Evolutionary conservation across 2,329 filamentous ascomycete genomes (phyloP).

Genomic region (Penicillium sp.): DNA sequence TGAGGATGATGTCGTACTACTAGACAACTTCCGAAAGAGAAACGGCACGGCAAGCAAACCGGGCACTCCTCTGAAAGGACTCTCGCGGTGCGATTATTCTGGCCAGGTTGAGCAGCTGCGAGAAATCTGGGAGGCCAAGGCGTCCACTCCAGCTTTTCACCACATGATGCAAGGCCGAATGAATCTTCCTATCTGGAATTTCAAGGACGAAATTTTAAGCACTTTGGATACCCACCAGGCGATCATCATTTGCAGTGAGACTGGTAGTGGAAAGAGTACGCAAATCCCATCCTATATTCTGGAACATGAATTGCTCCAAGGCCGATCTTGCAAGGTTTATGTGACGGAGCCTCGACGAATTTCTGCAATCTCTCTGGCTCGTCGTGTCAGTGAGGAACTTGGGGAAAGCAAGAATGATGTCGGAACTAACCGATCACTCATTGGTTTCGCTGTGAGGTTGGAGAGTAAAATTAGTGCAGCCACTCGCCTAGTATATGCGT

Average conservation of each 20-base stretch:
- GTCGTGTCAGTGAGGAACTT: constrained; percentile 90
- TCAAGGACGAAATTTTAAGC: constrained; percentile 73
- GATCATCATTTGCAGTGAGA: constrained; percentile 94
- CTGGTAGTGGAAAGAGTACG: constrained; percentile 94
- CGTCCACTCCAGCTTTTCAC: constrained; percentile 62
- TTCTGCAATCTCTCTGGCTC: constrained; percentile 90
- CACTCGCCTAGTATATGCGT: constrained; percentile 87
- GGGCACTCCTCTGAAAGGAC: constrained; percentile 27
- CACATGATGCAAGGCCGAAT: constrained; percentile 76
- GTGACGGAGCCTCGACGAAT: constrained; percentile 95
- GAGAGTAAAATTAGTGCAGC: constrained; percentile 82
- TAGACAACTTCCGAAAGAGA: constrained; percentile 68
- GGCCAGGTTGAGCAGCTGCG: constrained; percentile 45
- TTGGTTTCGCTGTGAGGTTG: constrained; percentile 91
- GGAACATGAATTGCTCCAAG: constrained; percentile 80
- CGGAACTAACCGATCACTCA: constrained; percentile 77
- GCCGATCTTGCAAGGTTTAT: constrained; percentile 85
- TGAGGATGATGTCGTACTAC: constrained; percentile 74
- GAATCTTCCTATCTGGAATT: constrained; percentile 87
- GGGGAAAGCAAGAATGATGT: constrained; percentile 81
- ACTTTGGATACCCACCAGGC: constrained; percentile 80
- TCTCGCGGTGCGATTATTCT: constrained; percentile 23
- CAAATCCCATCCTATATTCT: constrained; percentile 94
- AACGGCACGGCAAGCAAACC: constrained; percentile 36
- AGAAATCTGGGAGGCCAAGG: constrained; percentile 56